These are phyloP conservation scores for Musa troglodytarum DNA, from an alignment of 176 grass and related monocot genomes.

Conservation along the genomic window DNA sequence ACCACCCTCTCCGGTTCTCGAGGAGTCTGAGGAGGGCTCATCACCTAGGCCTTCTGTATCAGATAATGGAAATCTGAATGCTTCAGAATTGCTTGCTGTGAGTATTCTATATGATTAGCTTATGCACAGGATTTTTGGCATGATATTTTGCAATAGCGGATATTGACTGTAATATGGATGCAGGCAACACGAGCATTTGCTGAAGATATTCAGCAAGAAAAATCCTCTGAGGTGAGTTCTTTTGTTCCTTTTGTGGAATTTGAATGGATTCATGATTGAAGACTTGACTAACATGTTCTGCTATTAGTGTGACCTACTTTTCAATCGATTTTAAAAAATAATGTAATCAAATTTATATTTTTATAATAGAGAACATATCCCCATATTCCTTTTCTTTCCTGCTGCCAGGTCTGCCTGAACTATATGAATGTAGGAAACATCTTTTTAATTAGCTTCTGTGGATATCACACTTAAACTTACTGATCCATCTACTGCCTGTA, in stretches of 20 bases:
- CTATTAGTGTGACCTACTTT: no score
- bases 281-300: not conserved
- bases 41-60: slow-evolving; percentile 25
- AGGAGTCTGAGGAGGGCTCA: slow-evolving; percentile 30
- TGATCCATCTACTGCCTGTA: no score
- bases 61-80: slow-evolving; percentile 33
- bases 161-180: slow-evolving; percentile 17
- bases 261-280: not conserved
- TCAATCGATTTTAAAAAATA: no score
- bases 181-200: slow-evolving; percentile 39
- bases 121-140: slow-evolving; percentile 1
- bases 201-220: slow-evolving; percentile 24
- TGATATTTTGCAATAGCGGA: not conserved
- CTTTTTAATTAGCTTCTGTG: no score
- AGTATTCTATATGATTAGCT: slow-evolving; percentile 7
- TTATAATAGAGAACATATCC: no score
- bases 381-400: no score
- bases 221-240: slow-evolving; percentile 33
- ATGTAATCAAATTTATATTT: no score
- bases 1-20: slow-evolving; percentile 33
- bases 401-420: no score
- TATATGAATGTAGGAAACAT: no score
- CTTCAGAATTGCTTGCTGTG: slow-evolving; percentile 33
- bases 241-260: not conserved
- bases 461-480: no score